phyloP scores from a whole-genome alignment of 345 rosid species.

The Angophora floribunda region DNA sequence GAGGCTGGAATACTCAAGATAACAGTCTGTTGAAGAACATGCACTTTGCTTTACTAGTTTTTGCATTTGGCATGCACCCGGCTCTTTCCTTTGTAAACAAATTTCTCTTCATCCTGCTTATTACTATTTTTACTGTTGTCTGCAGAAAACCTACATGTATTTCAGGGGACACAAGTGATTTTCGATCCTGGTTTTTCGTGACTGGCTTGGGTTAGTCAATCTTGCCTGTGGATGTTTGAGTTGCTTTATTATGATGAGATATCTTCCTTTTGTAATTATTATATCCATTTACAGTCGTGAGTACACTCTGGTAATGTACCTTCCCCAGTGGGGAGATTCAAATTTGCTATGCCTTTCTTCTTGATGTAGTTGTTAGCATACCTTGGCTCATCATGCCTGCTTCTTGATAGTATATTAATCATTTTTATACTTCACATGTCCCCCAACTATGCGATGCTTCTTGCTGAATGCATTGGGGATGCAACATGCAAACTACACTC shows the following conservation, averaged over 20 bases:
- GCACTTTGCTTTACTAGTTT: background rate
- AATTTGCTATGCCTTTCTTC: background rate
- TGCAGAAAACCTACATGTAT: conserved; percentile 83
- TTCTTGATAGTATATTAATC: background rate
- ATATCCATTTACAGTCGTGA: background rate
- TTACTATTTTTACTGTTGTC: background rate
- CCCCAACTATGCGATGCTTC: background rate
- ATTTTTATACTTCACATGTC: background rate
- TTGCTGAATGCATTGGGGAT: background rate
- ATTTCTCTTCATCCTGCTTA: background rate
- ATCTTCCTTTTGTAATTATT: background rate
- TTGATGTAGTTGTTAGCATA: background rate
- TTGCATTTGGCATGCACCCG: background rate
- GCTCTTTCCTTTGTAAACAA: background rate
- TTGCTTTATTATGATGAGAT: background rate
- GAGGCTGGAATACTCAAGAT: background rate
- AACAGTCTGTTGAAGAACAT: background rate
- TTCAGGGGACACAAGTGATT: conserved; percentile 76
- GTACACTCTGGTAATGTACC: background rate
- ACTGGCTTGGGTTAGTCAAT: background rate
- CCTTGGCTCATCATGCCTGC: background rate
- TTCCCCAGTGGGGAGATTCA: background rate
- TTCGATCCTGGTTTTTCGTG: background rate
- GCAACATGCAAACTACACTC: background rate
- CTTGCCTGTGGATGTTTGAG: background rate